A percentile compares a stretch with the other conserved stretches of the same genome.
Conservation (phyloP, 192 early-diverging fungal genomes). For the Endogone sp. region DNA sequence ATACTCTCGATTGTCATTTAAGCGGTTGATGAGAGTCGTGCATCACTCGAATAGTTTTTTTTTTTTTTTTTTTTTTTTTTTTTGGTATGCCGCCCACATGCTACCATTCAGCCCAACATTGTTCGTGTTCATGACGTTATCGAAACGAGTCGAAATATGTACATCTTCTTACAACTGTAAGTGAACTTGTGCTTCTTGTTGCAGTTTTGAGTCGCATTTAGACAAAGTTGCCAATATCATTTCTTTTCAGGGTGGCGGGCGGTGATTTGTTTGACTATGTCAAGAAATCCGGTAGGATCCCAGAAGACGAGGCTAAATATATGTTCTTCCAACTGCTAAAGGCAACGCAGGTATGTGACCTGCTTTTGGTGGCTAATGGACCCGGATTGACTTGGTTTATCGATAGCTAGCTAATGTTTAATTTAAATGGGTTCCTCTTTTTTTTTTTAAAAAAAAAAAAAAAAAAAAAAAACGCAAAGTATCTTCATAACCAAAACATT, state of each 20-base stretch:
- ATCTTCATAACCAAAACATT: constrained; percentile 77
- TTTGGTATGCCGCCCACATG: too few species aligned
- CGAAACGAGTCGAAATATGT: constrained; percentile 52
- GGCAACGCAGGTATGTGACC: constrained; percentile 52
- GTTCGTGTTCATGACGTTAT: constrained; percentile 62
- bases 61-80: too few species aligned
- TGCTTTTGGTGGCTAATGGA: background rate
- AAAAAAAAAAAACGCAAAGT: too few species aligned
- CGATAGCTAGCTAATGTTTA: too few species aligned
- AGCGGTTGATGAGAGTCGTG: too few species aligned
- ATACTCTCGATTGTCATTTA: too few species aligned
- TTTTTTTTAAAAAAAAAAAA: too few species aligned
- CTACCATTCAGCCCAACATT: constrained; percentile 63
- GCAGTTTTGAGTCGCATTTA: background rate
- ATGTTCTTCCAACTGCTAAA: constrained; percentile 68
- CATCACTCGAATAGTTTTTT: too few species aligned
- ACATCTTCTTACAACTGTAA: constrained; percentile 72
- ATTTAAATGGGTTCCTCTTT: too few species aligned
- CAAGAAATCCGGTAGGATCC: constrained; percentile 55
- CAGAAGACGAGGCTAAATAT: constrained; percentile 75
- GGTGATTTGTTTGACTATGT: constrained; percentile 91
- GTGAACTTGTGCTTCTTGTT: background rate
- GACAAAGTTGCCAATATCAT: too few species aligned
- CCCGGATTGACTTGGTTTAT: background rate
- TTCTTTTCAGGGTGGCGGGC: constrained; percentile 55